A percentile compares a stretch with the other conserved stretches of the same genome.
Conservation (phyloP, 345 rosid species). For the Clausena lansium region DNA sequence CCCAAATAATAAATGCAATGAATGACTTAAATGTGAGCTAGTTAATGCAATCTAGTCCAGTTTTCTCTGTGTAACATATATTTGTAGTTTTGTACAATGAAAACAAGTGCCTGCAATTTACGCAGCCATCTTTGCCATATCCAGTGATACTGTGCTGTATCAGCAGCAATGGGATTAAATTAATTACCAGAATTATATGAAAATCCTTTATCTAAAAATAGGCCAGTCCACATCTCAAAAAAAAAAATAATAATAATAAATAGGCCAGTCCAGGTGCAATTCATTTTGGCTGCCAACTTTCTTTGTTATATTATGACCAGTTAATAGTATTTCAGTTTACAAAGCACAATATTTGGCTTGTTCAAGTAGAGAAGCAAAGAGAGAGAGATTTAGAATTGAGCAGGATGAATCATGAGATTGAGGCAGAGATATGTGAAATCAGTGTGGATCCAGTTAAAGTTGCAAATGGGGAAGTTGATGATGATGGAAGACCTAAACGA, state of each 20-base stretch:
- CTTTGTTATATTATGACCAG: neutral
- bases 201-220: too few species aligned
- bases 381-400: neutral
- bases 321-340: neutral
- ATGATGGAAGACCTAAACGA: slow-evolving; percentile 20
- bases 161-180: too few species aligned
- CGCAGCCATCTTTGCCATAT: neutral
- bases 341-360: neutral
- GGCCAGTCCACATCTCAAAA: too few species aligned
- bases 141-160: too few species aligned
- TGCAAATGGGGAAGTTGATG: slow-evolving; percentile 16
- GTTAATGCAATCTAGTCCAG: neutral
- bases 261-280: neutral
- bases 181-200: too few species aligned
- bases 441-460: neutral
- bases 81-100: neutral
- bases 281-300: neutral
- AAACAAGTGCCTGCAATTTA: neutral
- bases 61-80: neutral
- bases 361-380: neutral
- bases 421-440: neutral
- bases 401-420: neutral
- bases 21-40: neutral
- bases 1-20: neutral
- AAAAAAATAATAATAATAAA: too few species aligned